Evolutionary conservation across 768 basidiomycete species (phyloP).

Genomic region (Suillus clintonianus): DNA sequence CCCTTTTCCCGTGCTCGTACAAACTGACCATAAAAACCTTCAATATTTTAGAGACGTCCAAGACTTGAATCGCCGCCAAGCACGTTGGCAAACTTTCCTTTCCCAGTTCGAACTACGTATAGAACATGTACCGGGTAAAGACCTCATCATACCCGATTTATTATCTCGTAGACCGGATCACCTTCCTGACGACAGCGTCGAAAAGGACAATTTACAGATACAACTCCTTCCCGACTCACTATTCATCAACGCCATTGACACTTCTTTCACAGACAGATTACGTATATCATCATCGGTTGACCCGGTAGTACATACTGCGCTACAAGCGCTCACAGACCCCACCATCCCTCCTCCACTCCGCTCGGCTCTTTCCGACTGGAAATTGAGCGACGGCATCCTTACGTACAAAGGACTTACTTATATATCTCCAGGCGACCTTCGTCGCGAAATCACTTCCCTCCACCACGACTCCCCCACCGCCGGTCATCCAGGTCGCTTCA

Average conservation of each 20-base stretch:
- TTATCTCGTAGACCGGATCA: neutral
- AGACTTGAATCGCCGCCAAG: constrained; percentile 37
- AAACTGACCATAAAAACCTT: constrained; percentile 31
- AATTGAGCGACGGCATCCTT: neutral
- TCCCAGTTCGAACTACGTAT: neutral
- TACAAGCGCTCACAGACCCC: neutral
- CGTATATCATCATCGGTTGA: too few relatives aligned
- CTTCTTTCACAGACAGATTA: too few relatives aligned
- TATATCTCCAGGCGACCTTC: too few relatives aligned
- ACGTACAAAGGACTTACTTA: neutral
- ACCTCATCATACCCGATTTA: neutral
- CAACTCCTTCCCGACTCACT: too few relatives aligned
- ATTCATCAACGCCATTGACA: too few relatives aligned
- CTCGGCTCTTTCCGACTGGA: neutral
- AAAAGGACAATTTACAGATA: neutral
- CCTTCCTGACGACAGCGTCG: neutral
- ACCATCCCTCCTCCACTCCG: neutral
- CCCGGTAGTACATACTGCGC: too few relatives aligned
- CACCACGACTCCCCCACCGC: neutral
- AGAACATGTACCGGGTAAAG: constrained; percentile 7
- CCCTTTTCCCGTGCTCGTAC: constrained; percentile 28
- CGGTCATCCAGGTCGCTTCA: neutral
- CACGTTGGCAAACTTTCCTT: constrained; percentile 10
- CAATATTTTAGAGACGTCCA: constrained; percentile 5
- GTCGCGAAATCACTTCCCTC: neutral